Percentiles rank a stretch among this genome's conserved stretches.
These are phyloP conservation scores for Blyttiomyces sp. DNA, from an alignment of 371 early-diverging fungal species.

Conservation along the genomic window DNA sequence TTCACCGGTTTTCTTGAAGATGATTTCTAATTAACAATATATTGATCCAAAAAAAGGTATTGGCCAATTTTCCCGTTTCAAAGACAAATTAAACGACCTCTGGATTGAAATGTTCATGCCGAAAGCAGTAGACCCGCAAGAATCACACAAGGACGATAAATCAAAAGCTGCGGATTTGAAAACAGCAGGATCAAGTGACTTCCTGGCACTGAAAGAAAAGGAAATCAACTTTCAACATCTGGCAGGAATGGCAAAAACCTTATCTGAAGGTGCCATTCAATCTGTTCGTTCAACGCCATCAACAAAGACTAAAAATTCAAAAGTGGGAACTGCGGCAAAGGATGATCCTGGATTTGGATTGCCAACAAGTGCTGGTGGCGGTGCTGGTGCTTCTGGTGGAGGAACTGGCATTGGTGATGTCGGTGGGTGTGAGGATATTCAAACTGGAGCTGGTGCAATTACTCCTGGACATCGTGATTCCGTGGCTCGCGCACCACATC, in stretches of 20 bases:
- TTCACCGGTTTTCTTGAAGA: neutral
- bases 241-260: constrained; percentile 24
- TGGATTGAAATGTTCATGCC: constrained; percentile 31
- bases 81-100: constrained; percentile 34
- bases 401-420: too few species aligned
- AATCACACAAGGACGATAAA: neutral
- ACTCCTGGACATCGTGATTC: too few species aligned
- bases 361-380: neutral
- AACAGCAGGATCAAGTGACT: neutral
- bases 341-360: neutral
- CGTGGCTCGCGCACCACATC: too few species aligned
- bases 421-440: neutral
- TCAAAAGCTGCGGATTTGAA: neutral
- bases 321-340: neutral
- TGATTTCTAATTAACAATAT: too few species aligned
- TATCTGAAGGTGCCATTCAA: constrained; percentile 37
- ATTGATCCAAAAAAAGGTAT: constrained; percentile 22
- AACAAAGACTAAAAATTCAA: neutral
- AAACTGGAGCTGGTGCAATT: neutral
- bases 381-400: neutral
- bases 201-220: neutral
- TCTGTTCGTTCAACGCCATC: constrained; percentile 7
- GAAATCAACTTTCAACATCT: constrained; percentile 32
- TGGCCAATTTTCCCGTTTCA: constrained; percentile 26
- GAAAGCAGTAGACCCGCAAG: constrained; percentile 9